A percentile compares a stretch with the other conserved stretches of the same genome.
These are phyloP conservation scores for Aspergillus pseudoviridinutans DNA, from an alignment of 2,329 filamentous ascomycete species.

Conservation along the genomic window DNA sequence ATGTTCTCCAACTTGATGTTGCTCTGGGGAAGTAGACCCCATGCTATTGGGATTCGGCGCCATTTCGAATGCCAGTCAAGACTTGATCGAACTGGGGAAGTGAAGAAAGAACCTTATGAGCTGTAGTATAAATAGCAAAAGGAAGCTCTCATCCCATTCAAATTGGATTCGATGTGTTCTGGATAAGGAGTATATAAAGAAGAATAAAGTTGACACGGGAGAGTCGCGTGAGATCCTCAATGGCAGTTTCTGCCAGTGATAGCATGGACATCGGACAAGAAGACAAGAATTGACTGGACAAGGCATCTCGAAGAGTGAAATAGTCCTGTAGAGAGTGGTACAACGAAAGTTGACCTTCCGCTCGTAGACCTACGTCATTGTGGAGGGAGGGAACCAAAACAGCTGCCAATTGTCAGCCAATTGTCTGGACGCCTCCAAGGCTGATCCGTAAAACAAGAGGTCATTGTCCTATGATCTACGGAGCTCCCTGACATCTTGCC, in stretches of 20 bases:
- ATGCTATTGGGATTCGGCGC: conserved; percentile 7
- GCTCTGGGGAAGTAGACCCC: conserved; percentile 19
- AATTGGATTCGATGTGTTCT: not conserved
- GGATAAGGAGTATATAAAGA: not conserved
- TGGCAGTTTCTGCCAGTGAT: not conserved
- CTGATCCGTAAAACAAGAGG: not conserved
- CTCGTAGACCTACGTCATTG: conserved; percentile 34
- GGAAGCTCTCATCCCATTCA: not conserved
- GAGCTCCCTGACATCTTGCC: not conserved
- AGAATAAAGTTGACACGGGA: not conserved
- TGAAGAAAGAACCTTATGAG: not conserved
- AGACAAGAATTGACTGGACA: not conserved
- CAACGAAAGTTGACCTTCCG: not conserved
- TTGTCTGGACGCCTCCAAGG: not conserved
- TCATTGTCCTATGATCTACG: not conserved
- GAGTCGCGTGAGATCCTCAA: not conserved
- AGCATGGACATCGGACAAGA: not conserved
- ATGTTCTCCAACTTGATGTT: conserved; percentile 57
- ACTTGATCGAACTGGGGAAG: not conserved
- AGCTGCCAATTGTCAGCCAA: conserved; percentile 6
- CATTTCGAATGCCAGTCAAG: conserved; percentile 7
- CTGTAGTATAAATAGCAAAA: not conserved
- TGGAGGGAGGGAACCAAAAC: conserved; percentile 8
- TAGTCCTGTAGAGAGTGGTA: not conserved
- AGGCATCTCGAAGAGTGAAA: conserved; percentile 1